Evolutionary conservation across 257 asterid species (phyloP), one percentile per base, ranked within the genome.

Genomic region (Misopates orontium): DNA sequence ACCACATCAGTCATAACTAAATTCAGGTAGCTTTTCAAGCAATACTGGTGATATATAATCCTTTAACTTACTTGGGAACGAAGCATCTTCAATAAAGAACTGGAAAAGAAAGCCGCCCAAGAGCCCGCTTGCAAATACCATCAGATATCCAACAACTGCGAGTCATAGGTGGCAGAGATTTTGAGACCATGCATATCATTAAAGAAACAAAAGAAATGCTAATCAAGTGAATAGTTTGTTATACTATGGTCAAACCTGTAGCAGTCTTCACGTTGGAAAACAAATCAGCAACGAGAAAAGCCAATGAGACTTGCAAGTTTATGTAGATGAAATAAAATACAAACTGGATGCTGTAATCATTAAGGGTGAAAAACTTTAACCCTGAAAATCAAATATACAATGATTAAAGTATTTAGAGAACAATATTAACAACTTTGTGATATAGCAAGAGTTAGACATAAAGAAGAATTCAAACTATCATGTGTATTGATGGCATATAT

Each of bases 321-420:
- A 90, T 80, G 87, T 84, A 94, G 83, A 94, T 76, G 84, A 90
- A 94, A 70, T 84, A 94, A 72, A 94, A 94, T 57, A 85, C 95
- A 51, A 86, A 82, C 79, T 90, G 97, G 89, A 94, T 90, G 82
- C 91, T 81, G 73, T 90, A 90, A 77, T 80, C 95, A 57, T 94
- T 94, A 24, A 86, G 82, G 2, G 85, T 82, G 85, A 94, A 90
- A 85, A 94, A 88, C 64, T 88, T 90, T 62, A 94, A 72, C 51
- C 96, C 99, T 88, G 96, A 70, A 83, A 79, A 22, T 17, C 67
- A 63, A 60, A 32, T 44, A 47, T 45, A 60, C 40, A 36, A 23
- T 19, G 67, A 10, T 52, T 45, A 67, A 70, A n/a, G 63, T 17
- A 62, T 45, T 3, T 57, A 56, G 9, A 55, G 68, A 42, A 15